A percentile compares a stretch with the other conserved stretches of the same genome.
Evolutionary conservation across 305 asterid genomes (phyloP).

Genomic region (Solanum hybrid): DNA sequence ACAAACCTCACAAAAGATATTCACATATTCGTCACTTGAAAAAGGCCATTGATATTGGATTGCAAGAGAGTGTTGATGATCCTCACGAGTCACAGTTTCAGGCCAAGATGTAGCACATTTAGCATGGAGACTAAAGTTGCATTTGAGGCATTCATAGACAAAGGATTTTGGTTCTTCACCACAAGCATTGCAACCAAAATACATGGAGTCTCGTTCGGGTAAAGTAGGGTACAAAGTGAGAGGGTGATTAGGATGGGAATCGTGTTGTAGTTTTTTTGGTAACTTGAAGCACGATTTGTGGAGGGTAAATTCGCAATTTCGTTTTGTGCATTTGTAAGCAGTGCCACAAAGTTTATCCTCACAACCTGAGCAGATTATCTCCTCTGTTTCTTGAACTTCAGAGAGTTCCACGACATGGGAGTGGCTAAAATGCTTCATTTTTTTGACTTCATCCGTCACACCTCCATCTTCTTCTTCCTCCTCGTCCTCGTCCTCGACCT

Average conservation of each 20-base stretch:
- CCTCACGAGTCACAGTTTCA: not conserved
- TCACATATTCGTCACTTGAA: not conserved
- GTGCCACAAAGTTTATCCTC: constrained; percentile 1
- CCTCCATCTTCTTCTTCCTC: not conserved
- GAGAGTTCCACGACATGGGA: not conserved
- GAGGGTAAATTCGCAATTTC: constrained; percentile 3
- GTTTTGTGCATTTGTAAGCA: constrained; percentile 3
- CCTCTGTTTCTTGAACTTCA: not conserved
- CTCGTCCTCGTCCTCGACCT: not conserved
- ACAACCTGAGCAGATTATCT: constrained; percentile 2
- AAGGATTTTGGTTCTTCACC: not conserved
- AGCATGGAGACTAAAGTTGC: constrained; percentile 12
- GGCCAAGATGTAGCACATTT: not conserved
- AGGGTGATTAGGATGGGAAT: constrained; percentile 8
- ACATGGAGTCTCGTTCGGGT: not conserved
- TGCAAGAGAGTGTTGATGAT: not conserved
- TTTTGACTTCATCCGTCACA: not conserved
- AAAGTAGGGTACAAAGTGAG: constrained; percentile 11
- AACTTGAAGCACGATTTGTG: constrained; percentile 15
- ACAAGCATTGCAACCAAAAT: constrained; percentile 7
- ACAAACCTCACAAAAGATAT: not conserved
- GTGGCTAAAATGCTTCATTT: constrained; percentile 15
- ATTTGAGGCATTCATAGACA: constrained; percentile 6
- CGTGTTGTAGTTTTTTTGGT: not conserved
- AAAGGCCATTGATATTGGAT: not conserved